These are phyloP conservation scores for Pythium periplocum DNA, from an alignment of 352 stramenopile genomes.

Conservation along the genomic window DNA sequence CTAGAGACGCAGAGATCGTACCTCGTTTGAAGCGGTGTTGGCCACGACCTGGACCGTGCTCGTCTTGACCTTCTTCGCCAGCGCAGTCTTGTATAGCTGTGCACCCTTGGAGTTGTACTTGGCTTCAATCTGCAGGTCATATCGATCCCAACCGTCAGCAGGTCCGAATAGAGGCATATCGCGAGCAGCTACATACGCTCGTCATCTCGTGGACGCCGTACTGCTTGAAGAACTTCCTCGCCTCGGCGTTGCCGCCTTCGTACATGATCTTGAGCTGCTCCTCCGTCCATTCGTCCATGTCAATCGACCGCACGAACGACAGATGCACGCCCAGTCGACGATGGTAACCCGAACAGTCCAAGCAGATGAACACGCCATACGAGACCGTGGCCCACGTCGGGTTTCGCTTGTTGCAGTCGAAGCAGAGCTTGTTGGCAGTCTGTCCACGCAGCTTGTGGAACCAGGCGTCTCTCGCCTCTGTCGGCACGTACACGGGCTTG, in stretches of 20 bases:
- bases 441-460: conserved; percentile 80
- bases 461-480: conserved; percentile 71
- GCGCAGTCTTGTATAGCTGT: conserved; percentile 81
- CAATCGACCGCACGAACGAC: conserved; percentile 92
- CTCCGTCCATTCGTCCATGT: conserved; percentile 96
- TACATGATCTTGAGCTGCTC: conserved; percentile 92
- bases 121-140: conserved; percentile 64
- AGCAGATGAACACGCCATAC: conserved; percentile 95
- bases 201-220: conserved; percentile 84
- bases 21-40: conserved; percentile 25
- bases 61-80: conserved; percentile 82
- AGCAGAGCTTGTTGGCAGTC: conserved; percentile 89
- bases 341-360: conserved; percentile 94
- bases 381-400: conserved; percentile 94
- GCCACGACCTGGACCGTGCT: conserved; percentile 54
- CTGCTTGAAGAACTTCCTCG: conserved; percentile 93
- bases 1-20: conserved; percentile 3
- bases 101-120: conserved; percentile 91
- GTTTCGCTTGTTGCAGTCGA: conserved; percentile 95
- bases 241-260: conserved; percentile 90
- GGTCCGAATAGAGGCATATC: not conserved
- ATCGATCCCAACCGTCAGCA: not conserved
- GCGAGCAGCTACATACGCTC: conserved; percentile 40
- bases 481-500: conserved; percentile 72
- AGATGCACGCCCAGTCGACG: conserved; percentile 91